These are phyloP conservation scores for Cyberlindnera mrakii DNA, from an alignment of 805 yeast species.

Conservation along the genomic window DNA sequence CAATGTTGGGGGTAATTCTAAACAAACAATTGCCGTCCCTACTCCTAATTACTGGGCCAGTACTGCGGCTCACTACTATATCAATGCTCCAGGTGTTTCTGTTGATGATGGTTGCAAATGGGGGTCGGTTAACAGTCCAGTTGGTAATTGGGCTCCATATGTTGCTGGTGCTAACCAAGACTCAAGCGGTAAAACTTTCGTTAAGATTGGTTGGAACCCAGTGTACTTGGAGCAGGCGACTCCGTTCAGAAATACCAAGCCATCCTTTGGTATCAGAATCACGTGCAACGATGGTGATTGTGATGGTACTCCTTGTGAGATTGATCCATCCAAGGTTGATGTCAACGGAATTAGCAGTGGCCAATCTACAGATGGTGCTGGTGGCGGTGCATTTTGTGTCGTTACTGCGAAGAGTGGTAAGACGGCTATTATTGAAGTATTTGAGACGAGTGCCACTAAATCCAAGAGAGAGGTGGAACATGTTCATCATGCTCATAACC, in stretches of 20 bases:
- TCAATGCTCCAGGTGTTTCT: conserved; percentile 79
- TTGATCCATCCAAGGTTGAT: conserved; percentile 62
- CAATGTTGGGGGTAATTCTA: conserved; percentile 41
- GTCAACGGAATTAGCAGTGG: conserved; percentile 48
- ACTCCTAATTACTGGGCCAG: conserved; percentile 78
- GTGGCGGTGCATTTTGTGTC: conserved; percentile 78
- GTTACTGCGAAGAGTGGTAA: conserved; percentile 65
- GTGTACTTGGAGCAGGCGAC: conserved; percentile 56
- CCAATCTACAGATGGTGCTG: conserved; percentile 41
- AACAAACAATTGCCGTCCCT: conserved; percentile 72
- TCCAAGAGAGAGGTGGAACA: conserved; percentile 9
- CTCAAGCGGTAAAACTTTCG: conserved; percentile 58
- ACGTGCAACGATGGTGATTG: conserved; percentile 71
- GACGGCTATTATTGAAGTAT: conserved; percentile 69
- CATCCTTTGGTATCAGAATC: conserved; percentile 66
- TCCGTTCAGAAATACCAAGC: conserved; percentile 50
- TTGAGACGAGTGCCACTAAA: conserved; percentile 26
- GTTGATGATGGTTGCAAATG: conserved; percentile 75
- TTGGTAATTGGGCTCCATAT: conserved; percentile 91
- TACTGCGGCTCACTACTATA: conserved; percentile 82
- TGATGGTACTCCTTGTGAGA: conserved; percentile 73
- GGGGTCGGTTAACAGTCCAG: conserved; percentile 65
- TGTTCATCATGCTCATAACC: conserved; percentile 3
- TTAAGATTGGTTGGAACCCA: conserved; percentile 91
- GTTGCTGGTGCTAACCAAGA: conserved; percentile 91